A percentile compares a stretch with the other conserved stretches of the same genome.
These are phyloP conservation scores for Penicillium olsonii DNA, from an alignment of 2,329 filamentous ascomycete species.

Conservation along the genomic window DNA sequence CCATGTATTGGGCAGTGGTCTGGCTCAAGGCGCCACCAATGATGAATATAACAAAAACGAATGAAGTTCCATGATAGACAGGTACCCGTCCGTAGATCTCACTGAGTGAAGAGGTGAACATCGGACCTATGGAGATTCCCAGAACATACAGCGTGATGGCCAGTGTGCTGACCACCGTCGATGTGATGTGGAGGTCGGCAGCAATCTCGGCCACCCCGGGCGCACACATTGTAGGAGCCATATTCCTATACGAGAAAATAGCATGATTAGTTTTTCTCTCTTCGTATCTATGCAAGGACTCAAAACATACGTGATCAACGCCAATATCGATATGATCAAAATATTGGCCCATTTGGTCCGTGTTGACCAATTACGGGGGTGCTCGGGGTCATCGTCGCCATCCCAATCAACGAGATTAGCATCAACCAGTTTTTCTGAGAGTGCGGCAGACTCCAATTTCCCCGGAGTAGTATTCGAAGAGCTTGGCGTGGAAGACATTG, in stretches of 20 bases:
- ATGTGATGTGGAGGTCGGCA: constrained; percentile 52
- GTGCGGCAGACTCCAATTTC: constrained; percentile 13
- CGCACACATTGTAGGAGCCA: constrained; percentile 60
- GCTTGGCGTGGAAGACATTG: not conserved
- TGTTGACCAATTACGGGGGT: constrained; percentile 33
- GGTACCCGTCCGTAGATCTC: constrained; percentile 43
- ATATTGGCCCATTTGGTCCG: constrained; percentile 27
- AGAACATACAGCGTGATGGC: constrained; percentile 65
- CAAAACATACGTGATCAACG: constrained; percentile 10
- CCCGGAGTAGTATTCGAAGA: constrained; percentile 1
- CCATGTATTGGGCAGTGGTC: constrained; percentile 22
- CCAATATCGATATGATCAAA: constrained; percentile 8
- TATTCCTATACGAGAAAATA: constrained; percentile 37
- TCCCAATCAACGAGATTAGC: constrained; percentile 34
- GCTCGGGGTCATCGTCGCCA: constrained; percentile 25
- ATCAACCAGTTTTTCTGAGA: constrained; percentile 1
- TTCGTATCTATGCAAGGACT: not conserved
- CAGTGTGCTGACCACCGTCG: constrained; percentile 49
- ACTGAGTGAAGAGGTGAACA: constrained; percentile 18
- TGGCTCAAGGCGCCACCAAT: constrained; percentile 56
- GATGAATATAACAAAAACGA: constrained; percentile 60
- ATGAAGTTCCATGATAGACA: constrained; percentile 57
- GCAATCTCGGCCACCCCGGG: constrained; percentile 56
- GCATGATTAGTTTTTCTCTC: not conserved
- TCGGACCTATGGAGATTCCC: constrained; percentile 50